Evolutionary conservation across 2,329 filamentous ascomycete genomes (phyloP).

Genomic region (Beauveria rudraprayagi): DNA sequence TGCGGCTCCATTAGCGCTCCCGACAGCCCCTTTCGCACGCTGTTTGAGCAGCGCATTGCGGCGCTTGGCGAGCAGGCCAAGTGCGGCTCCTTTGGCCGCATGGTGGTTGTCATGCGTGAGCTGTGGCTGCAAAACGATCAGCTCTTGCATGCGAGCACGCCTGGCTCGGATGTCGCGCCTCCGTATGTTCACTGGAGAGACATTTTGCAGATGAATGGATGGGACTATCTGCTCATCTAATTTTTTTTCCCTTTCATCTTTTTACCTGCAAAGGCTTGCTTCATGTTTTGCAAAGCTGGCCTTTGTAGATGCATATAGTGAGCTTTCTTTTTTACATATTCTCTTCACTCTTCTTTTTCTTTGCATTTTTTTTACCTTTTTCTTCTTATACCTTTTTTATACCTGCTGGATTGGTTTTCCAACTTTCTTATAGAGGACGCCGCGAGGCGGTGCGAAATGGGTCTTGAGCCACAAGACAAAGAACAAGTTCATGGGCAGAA

Average conservation of each 20-base stretch:
- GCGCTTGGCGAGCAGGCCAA: slow-evolving; percentile 69
- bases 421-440: slow-evolving; percentile 27
- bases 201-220: slow-evolving; percentile 82
- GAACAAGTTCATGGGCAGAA: slow-evolving; percentile 9
- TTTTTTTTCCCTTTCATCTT: slow-evolving; percentile 10
- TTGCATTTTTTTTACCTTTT: slow-evolving; percentile 12
- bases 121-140: slow-evolving; percentile 74
- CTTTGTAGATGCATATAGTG: slow-evolving; percentile 19
- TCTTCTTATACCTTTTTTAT: slow-evolving; percentile 20
- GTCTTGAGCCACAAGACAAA: slow-evolving; percentile 2
- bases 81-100: slow-evolving; percentile 79
- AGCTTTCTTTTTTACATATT: slow-evolving; percentile 18
- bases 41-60: slow-evolving; percentile 68
- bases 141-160: slow-evolving; percentile 29
- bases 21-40: slow-evolving; percentile 64
- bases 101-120: slow-evolving; percentile 69
- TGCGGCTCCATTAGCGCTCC: slow-evolving; percentile 71
- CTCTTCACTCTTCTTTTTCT: slow-evolving; percentile 21
- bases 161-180: slow-evolving; percentile 32
- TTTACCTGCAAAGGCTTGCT: slow-evolving; percentile 3
- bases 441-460: slow-evolving; percentile 28
- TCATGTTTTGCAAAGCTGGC: slow-evolving; percentile 7
- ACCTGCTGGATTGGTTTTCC: slow-evolving; percentile 16
- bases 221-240: slow-evolving; percentile 87
- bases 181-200: slow-evolving; percentile 89